A percentile compares a stretch with the other conserved stretches of the same genome.
phyloP scores from a whole-genome alignment of 2,329 filamentous ascomycete species.

The Polytolypa hystricis region DNA sequence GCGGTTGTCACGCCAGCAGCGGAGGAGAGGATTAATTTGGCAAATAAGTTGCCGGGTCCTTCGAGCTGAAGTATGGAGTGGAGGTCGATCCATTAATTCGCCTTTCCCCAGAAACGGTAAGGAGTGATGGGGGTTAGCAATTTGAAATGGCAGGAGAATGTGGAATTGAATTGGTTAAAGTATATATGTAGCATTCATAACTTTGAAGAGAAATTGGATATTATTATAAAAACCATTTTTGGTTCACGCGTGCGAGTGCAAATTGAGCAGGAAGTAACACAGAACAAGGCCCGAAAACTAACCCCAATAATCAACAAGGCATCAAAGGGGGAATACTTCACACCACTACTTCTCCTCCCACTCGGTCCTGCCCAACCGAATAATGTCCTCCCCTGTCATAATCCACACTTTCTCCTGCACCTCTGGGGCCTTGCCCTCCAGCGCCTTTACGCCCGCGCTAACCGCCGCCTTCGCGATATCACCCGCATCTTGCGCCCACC shows the following conservation, averaged over 20 bases:
- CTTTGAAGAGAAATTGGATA: too few relatives aligned
- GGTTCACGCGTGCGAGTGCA: too few relatives aligned
- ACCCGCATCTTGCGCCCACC: conserved; percentile 54
- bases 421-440: conserved; percentile 28
- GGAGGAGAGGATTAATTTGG: not conserved
- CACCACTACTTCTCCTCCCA: conserved; percentile 12
- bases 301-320: too few relatives aligned
- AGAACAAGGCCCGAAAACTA: too few relatives aligned
- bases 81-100: too few relatives aligned
- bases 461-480: conserved; percentile 31
- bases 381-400: conserved; percentile 28
- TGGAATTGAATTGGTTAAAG: too few relatives aligned
- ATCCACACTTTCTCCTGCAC: conserved; percentile 32
- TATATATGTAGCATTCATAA: too few relatives aligned
- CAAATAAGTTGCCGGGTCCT: not conserved
- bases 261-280: too few relatives aligned
- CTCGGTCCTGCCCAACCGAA: conserved; percentile 19
- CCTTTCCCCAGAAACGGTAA: not conserved
- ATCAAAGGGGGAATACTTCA: not conserved
- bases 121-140: too few relatives aligned
- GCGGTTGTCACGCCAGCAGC: not conserved
- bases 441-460: conserved; percentile 27
- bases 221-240: too few relatives aligned
- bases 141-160: too few relatives aligned
- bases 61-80: not conserved